These are phyloP conservation scores for Heliosperma pusillum DNA, from an alignment of 148 eudicot genomes.

Conservation along the genomic window DNA sequence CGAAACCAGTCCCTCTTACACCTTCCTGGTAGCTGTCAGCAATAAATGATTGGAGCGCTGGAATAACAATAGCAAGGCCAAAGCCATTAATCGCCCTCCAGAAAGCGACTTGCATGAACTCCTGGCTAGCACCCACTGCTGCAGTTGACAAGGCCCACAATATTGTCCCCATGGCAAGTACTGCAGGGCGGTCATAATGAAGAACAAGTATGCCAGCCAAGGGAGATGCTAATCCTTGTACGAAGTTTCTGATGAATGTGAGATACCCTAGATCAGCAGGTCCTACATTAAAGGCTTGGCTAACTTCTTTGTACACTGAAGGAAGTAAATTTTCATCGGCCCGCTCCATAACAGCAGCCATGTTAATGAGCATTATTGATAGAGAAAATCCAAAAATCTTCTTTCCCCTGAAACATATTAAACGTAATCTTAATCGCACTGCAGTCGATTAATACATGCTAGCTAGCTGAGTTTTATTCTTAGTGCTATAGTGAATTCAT, in stretches of 20 bases:
- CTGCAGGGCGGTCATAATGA: constrained; percentile 79
- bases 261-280: constrained; percentile 93
- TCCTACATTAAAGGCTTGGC: constrained; percentile 78
- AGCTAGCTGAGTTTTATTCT: background rate
- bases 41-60: constrained; percentile 89
- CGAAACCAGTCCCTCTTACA: constrained; percentile 82
- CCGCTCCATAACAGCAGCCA: constrained; percentile 91
- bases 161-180: constrained; percentile 83
- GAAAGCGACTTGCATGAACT: constrained; percentile 65
- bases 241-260: constrained; percentile 68
- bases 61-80: constrained; percentile 95
- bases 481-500: background rate
- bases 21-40: constrained; percentile 83
- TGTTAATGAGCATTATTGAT: constrained; percentile 75
- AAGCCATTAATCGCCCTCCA: constrained; percentile 95
- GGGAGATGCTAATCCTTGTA: constrained; percentile 81
- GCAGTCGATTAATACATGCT: background rate
- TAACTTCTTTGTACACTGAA: constrained; percentile 91
- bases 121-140: constrained; percentile 76
- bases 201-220: constrained; percentile 83
- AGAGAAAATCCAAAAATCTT: constrained; percentile 71
- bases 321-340: constrained; percentile 97
- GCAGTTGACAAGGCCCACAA: constrained; percentile 96
- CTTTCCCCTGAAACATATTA: constrained; percentile 42
- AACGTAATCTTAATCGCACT: background rate